phyloP scores from a whole-genome alignment of 176 grass and related monocot species.

The Juncus inflexus region DNA sequence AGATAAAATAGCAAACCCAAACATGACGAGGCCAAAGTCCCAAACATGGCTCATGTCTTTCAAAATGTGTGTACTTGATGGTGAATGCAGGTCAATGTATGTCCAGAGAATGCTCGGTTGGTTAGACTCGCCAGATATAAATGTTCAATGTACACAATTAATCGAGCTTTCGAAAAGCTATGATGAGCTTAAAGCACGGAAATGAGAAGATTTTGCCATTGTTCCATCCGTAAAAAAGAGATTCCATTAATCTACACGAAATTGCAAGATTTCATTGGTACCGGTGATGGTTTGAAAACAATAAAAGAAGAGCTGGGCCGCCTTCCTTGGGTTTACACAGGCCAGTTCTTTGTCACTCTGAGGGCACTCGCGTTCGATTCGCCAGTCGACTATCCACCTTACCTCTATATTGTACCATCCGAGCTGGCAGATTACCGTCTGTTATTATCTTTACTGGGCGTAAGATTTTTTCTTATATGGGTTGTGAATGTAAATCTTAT shows the following conservation, averaged over 20 bases:
- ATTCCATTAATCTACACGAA: conserved; percentile 58
- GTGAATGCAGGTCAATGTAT: conserved; percentile 66
- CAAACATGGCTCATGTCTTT: conserved; percentile 94
- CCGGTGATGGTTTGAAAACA: conserved; percentile 33
- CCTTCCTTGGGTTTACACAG: conserved; percentile 76
- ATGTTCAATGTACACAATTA: conserved; percentile 66
- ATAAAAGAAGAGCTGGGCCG: conserved; percentile 68
- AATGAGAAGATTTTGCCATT: conserved; percentile 44
- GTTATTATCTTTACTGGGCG: conserved; percentile 71
- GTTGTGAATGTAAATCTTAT: no score
- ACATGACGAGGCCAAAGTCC: conserved; percentile 66
- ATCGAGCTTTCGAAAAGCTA: conserved; percentile 87
- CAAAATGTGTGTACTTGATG: conserved; percentile 83
- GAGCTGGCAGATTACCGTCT: conserved; percentile 78
- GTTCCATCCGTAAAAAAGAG: conserved; percentile 56
- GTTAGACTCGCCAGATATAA: conserved; percentile 54
- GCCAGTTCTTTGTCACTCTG: conserved; percentile 67
- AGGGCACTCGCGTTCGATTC: conserved; percentile 93
- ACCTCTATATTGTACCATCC: conserved; percentile 93
- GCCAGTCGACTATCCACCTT: conserved; percentile 91
- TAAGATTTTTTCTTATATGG: no score
- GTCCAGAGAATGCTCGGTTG: conserved; percentile 83
- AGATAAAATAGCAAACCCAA: conserved; percentile 70
- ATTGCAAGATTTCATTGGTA: conserved; percentile 61
- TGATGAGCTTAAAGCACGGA: conserved; percentile 49